Evolutionary conservation across 306 rosid genomes (phyloP).

Genomic region (Casuarina glauca): DNA sequence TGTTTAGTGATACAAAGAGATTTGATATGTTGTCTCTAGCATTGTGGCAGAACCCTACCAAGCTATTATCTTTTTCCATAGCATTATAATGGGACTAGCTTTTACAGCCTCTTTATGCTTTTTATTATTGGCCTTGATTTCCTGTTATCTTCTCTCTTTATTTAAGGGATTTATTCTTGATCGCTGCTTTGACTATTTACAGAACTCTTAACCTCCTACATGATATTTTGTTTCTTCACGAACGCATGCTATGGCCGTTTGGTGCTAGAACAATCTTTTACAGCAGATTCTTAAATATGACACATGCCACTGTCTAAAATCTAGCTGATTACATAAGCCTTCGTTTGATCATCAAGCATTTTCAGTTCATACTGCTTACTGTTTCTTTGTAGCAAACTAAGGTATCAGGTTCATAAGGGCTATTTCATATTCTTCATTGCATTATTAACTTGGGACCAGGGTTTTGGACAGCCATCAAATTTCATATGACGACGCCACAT

Average conservation of each 20-base stretch:
- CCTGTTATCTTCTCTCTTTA: neutral
- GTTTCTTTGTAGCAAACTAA: neutral
- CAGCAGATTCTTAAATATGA: neutral
- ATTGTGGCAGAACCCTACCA: neutral
- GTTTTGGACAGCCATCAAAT: conserved; percentile 29
- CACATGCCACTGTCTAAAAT: neutral
- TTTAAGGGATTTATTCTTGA: neutral
- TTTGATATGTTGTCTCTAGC: conserved; percentile 8
- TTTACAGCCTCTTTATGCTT: neutral
- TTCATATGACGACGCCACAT: conserved; percentile 43
- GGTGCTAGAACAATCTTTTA: neutral
- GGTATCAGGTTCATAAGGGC: neutral
- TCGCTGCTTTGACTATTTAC: neutral
- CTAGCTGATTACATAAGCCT: neutral
- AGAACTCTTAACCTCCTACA: neutral
- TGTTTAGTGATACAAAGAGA: conserved; percentile 25
- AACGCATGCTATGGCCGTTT: neutral
- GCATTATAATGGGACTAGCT: conserved; percentile 14
- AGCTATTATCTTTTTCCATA: conserved; percentile 9
- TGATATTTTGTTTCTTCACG: neutral
- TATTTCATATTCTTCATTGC: conserved; percentile 8
- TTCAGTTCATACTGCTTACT: neutral
- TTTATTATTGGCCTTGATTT: conserved; percentile 8
- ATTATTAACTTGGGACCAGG: conserved; percentile 32
- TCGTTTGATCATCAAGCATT: neutral